A percentile compares a stretch with the other conserved stretches of the same genome.
These are phyloP conservation scores for Termitomyces sp. DNA, from an alignment of 768 basidiomycete species.

Conservation along the genomic window DNA sequence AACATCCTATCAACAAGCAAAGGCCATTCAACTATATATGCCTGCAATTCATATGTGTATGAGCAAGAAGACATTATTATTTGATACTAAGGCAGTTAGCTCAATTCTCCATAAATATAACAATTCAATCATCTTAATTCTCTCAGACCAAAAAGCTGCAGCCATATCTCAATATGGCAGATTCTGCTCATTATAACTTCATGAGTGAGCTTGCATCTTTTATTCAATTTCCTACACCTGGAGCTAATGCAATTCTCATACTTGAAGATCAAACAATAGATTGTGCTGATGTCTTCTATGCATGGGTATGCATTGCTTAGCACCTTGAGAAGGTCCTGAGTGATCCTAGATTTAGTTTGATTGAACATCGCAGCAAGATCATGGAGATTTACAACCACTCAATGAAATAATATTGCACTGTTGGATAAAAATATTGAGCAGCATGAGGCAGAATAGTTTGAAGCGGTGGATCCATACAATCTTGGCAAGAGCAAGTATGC, in stretches of 20 bases:
- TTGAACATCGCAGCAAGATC: too few species aligned
- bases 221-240: neutral
- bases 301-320: neutral
- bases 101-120: neutral
- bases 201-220: neutral
- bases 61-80: neutral
- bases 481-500: neutral
- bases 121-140: too few species aligned
- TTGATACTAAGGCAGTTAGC: neutral
- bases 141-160: neutral
- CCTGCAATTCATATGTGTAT: neutral
- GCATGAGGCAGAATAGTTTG: neutral
- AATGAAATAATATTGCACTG: neutral
- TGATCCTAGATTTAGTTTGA: neutral
- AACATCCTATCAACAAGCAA: neutral
- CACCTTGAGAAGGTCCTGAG: neutral
- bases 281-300: neutral
- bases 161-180: neutral
- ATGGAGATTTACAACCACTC: too few species aligned
- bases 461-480: neutral
- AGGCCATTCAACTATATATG: neutral
- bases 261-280: slow-evolving; percentile 23
- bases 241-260: slow-evolving; percentile 18
- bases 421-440: neutral
- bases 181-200: neutral